Percentiles rank a stretch among this genome's conserved stretches.
phyloP scores from a whole-genome alignment of 768 basidiomycete species.

The Lactifluus rugatus region DNA sequence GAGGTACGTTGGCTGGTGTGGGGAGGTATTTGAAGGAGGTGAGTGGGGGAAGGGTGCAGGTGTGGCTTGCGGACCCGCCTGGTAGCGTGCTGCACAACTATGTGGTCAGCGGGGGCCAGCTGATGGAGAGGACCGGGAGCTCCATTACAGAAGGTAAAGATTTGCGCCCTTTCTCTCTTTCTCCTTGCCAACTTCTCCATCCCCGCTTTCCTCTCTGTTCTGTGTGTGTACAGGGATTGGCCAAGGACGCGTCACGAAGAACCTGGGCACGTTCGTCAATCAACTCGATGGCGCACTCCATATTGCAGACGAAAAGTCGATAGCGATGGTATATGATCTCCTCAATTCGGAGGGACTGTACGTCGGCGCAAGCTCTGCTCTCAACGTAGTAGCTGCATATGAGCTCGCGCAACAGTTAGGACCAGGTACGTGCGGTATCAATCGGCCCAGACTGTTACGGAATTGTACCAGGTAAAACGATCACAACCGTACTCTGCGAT shows the following conservation, averaged over 20 bases:
- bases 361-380: constrained; percentile 84
- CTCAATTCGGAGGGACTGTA: constrained; percentile 91
- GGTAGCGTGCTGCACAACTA: constrained; percentile 87
- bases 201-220: neutral
- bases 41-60: constrained; percentile 66
- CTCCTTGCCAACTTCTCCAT: too few relatives aligned
- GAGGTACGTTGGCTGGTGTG: constrained; percentile 87
- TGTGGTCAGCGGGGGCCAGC: constrained; percentile 66
- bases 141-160: constrained; percentile 92
- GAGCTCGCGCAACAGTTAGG: constrained; percentile 81
- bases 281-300: constrained; percentile 75
- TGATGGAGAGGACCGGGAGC: constrained; percentile 69
- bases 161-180: neutral
- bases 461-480: constrained; percentile 76
- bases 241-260: constrained; percentile 91
- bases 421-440: constrained; percentile 42
- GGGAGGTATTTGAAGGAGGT: constrained; percentile 79
- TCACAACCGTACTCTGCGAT: constrained; percentile 88
- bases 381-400: constrained; percentile 91
- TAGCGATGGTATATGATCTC: constrained; percentile 88
- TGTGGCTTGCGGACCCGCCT: constrained; percentile 95
- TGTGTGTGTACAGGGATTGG: constrained; percentile 63
- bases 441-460: too few relatives aligned
- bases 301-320: constrained; percentile 81
- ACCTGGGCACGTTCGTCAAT: constrained; percentile 73